Evolutionary conservation across 2,329 filamentous ascomycete species (phyloP).

Genomic region (Ascochyta fabae): DNA sequence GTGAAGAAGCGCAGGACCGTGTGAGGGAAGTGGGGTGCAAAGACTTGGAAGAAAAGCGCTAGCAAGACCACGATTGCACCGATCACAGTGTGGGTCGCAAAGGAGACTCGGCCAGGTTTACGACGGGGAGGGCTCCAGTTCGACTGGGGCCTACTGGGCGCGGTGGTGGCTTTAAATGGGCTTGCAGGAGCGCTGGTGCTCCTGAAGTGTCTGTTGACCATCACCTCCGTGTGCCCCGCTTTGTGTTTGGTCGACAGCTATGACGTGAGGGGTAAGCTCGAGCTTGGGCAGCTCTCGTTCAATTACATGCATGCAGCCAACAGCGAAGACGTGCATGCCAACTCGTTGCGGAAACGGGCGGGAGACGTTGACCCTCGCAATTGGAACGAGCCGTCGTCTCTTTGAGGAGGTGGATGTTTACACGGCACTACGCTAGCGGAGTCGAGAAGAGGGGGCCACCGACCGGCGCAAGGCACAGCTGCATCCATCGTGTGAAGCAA

Average conservation of each 20-base stretch:
- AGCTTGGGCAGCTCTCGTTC: conserved; percentile 22
- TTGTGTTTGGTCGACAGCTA: conserved; percentile 23
- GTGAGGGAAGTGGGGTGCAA: conserved; percentile 47
- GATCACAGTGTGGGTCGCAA: conserved; percentile 33
- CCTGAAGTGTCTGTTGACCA: conserved; percentile 21
- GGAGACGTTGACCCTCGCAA: conserved; percentile 16
- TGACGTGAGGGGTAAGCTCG: conserved; percentile 26
- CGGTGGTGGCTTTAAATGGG: conserved; percentile 24
- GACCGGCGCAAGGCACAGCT: conserved; percentile 10
- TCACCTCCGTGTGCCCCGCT: conserved; percentile 18
- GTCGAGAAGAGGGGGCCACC: conserved; percentile 17
- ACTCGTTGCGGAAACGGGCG: conserved; percentile 16
- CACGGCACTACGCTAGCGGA: conserved; percentile 15
- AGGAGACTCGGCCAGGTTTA: conserved; percentile 21
- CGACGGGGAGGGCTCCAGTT: conserved; percentile 18
- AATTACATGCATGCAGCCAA: conserved; percentile 22
- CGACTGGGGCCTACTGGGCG: conserved; percentile 20
- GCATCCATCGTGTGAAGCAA: conserved; percentile 16
- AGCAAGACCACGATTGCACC: conserved; percentile 43
- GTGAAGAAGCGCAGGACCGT: conserved; percentile 36
- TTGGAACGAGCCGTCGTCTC: conserved; percentile 14
- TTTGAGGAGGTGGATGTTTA: conserved; percentile 3
- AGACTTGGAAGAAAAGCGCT: conserved; percentile 44
- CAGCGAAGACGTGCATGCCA: conserved; percentile 17
- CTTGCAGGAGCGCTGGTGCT: conserved; percentile 21